Evolutionary conservation across 2,329 filamentous ascomycete genomes (phyloP), one percentile per base, ranked within the genome.

Genomic region (Aspergillus sp.): DNA sequence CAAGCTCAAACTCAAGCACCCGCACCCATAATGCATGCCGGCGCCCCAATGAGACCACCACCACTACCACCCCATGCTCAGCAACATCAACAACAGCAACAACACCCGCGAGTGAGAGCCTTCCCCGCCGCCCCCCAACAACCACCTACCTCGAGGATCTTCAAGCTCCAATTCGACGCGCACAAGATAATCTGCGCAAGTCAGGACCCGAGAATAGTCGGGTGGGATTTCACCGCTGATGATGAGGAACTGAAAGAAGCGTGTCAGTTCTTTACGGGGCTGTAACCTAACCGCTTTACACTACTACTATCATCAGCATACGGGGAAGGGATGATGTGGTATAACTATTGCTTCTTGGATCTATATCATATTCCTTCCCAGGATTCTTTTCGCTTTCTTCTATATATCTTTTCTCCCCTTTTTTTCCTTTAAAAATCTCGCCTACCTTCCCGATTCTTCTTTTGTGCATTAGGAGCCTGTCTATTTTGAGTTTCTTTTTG

Each of bases 81-180:
- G 32, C 32, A 36, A 36, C 32, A 36, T 2, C 25, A 27, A 27
- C 25, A 27, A 15, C 32, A 36, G 2, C 32, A 50, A 2, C 32
- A 36, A 36, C 32, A 50, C 25, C 47, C 23, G 27, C 47, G 44
- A 25, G 8, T 49, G 44, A 30, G 53, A 19, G 17, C 27, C 27
- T 30, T 25, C 6, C 23, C 21, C 42, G 17, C 13, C 21, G 48
- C 30, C 42, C 44, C 39, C 21, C n/a, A 6, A 48, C 55, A 25
- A 42, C 72, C 64, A 30, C 71, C 74, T 19, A 82, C 82, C 38
- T 83, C 85, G 10, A 77, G 95, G 23, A 90, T 99, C 3, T 99
- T 98, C 82, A 99, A 99, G 77, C 82, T 98, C 38, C 95, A 99
- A 75, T 99, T 97, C 68, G 95, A 99, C 73, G 91, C 92, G 0